Evolutionary conservation across 257 asterid species (phyloP).

Genomic region (Buddleja alternifolia): DNA sequence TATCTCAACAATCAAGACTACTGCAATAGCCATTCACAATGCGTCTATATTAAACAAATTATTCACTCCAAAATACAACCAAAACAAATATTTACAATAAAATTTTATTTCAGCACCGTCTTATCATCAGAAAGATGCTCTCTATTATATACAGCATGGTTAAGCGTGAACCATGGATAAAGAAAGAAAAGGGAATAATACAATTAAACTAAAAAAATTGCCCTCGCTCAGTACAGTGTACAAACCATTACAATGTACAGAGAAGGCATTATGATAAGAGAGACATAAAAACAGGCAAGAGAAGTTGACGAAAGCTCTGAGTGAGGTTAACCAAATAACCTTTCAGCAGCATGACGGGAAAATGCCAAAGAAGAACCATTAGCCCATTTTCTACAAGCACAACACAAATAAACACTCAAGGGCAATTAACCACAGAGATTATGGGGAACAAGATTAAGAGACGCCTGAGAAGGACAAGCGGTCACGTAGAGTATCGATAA

Average conservation of each 20-base stretch:
- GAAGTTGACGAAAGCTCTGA: too few relatives aligned
- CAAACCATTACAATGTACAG: not conserved
- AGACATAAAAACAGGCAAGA: not conserved
- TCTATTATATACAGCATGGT: not conserved
- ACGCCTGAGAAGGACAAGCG: conserved; percentile 78
- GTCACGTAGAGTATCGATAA: conserved; percentile 80
- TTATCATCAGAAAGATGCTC: not conserved
- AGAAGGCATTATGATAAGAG: not conserved
- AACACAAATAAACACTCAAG: not conserved
- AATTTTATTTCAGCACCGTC: conserved; percentile 3
- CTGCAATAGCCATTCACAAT: too few relatives aligned
- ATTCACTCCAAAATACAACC: too few relatives aligned
- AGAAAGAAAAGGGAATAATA: not conserved
- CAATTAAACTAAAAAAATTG: too few relatives aligned
- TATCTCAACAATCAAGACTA: too few relatives aligned
- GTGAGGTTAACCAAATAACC: not conserved
- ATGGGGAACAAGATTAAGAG: conserved; percentile 42
- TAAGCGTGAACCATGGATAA: not conserved
- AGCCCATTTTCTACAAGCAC: conserved; percentile 14
- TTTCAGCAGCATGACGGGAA: not conserved
- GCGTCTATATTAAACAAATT: too few relatives aligned
- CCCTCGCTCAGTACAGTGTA: not conserved
- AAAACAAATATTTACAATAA: too few relatives aligned
- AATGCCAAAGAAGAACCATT: not conserved
- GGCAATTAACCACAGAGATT: not conserved